Evolutionary conservation across 139 green algal genomes (phyloP), one percentile per base, ranked within the genome.

Genomic region (Gonium pectorale): DNA sequence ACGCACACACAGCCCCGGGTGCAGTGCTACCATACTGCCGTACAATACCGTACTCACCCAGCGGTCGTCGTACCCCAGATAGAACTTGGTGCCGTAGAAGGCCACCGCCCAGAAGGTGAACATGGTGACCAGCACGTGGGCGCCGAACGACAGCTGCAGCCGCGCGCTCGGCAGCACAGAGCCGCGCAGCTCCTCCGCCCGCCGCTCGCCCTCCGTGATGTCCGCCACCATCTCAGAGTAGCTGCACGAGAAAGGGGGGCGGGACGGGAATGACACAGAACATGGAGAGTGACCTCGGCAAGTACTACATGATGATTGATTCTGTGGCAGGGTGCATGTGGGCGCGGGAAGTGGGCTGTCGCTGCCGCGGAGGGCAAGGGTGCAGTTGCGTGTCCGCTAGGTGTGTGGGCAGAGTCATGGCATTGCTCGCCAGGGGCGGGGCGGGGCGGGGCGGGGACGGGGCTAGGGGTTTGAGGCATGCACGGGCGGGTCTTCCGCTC

Each of bases 101-200:
- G 92, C 91, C 56, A 96, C 80, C 5, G 91, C 87, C 75, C 93
- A 97, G 60, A 96, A 96, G 5, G 92, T 90, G 24, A 87, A 92
- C 95, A 97, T 97, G 72, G 94, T 95, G 0, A 94, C 91, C 1
- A 97, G 41, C 29, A 97, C 89, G 77, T 97, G 94, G n/a, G 94
- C 63, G 3, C 92, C 95, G 88, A 94, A 96, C 0, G 85, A 89
- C 6, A 96, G 79, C 86, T 97, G 94, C 70, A 95, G 78, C 59
- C 87, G 90, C 24, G 91, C 94, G 17, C 86, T 95, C 8, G 74
- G 81, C 8, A 97, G 72, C 38, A 92, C 41, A 4, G 60, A 72
- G 41, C 90, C 86, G 0, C 41, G 31, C 41, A 74, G 44, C 37
- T 56, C 83, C n/a, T 86, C 87, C 19, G 85, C 88, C 54, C 88